Evolutionary conservation across 768 basidiomycete species (phyloP).

Genomic region (Russula foetens): DNA sequence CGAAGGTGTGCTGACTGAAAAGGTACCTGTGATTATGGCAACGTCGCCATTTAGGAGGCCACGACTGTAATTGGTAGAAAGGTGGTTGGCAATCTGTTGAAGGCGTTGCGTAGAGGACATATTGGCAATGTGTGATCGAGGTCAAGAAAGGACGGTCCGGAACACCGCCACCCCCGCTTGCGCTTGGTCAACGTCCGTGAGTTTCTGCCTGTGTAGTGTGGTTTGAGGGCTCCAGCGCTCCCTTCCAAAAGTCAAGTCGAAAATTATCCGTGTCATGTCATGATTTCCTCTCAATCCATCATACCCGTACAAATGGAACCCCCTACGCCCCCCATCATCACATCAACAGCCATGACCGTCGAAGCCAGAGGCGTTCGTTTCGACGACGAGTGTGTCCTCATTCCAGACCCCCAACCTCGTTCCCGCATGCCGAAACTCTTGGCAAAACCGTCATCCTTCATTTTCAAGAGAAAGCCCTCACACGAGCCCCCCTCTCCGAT

Average conservation of each 20-base stretch:
- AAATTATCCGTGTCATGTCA: neutral
- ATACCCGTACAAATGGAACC: neutral
- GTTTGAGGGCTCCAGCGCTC: too few relatives aligned
- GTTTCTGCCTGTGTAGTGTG: too few relatives aligned
- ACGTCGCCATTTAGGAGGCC: slow-evolving; percentile 72
- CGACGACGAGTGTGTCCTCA: slow-evolving; percentile 64
- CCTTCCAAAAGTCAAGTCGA: too few relatives aligned
- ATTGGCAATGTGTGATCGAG: too few relatives aligned
- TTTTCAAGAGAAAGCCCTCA: slow-evolving; percentile 45
- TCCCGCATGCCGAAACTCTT: slow-evolving; percentile 43
- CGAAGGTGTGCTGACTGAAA: too few relatives aligned
- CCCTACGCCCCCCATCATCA: neutral
- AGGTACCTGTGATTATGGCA: slow-evolving; percentile 79
- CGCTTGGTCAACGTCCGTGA: neutral
- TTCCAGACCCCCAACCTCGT: slow-evolving; percentile 44
- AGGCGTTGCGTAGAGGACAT: slow-evolving; percentile 35
- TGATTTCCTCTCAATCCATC: neutral
- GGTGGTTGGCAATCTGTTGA: slow-evolving; percentile 61
- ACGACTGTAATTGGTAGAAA: slow-evolving; percentile 40
- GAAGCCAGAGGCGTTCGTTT: slow-evolving; percentile 47
- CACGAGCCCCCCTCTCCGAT: slow-evolving; percentile 6
- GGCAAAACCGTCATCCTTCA: slow-evolving; percentile 57
- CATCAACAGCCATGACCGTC: neutral
- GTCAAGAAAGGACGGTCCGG: neutral
- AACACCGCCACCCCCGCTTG: slow-evolving; percentile 8